These are phyloP conservation scores for Coccomyxa sp. DNA, from an alignment of 139 green algal genomes.

Conservation along the genomic window DNA sequence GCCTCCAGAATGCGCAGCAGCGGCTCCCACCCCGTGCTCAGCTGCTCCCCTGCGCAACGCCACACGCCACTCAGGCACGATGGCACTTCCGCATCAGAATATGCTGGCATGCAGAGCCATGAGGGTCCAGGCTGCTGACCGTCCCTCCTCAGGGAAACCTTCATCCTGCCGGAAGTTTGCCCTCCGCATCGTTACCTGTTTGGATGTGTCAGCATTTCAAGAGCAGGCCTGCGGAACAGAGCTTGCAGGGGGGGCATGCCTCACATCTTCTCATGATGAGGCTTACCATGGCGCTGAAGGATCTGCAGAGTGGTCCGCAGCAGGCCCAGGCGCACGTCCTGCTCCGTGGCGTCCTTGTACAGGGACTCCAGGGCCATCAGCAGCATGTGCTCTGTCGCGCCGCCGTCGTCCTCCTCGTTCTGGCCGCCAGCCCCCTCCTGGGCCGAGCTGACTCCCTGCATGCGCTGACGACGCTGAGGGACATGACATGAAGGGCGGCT, in stretches of 20 bases:
- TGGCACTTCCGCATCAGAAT: background rate
- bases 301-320: conserved; percentile 66
- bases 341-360: conserved; percentile 52
- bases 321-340: conserved; percentile 65
- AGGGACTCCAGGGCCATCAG: conserved; percentile 66
- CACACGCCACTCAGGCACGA: background rate
- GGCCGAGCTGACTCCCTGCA: background rate
- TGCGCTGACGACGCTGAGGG: background rate
- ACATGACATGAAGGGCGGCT: background rate
- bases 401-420: background rate
- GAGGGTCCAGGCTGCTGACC: too few species aligned
- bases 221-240: too few species aligned
- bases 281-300: conserved; percentile 60
- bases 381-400: conserved; percentile 76
- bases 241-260: too few species aligned
- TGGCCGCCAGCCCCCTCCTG: background rate
- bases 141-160: too few species aligned
- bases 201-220: too few species aligned
- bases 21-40: conserved; percentile 73
- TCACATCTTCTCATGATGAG: too few species aligned
- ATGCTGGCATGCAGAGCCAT: too few species aligned
- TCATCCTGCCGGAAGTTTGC: too few species aligned
- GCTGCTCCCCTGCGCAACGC: conserved; percentile 53
- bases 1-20: conserved; percentile 70
- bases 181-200: too few species aligned